Base-by-base conservation (phyloP, 2,329 filamentous ascomycete species). In the Berkeleyomyces rouxiae region DNA sequence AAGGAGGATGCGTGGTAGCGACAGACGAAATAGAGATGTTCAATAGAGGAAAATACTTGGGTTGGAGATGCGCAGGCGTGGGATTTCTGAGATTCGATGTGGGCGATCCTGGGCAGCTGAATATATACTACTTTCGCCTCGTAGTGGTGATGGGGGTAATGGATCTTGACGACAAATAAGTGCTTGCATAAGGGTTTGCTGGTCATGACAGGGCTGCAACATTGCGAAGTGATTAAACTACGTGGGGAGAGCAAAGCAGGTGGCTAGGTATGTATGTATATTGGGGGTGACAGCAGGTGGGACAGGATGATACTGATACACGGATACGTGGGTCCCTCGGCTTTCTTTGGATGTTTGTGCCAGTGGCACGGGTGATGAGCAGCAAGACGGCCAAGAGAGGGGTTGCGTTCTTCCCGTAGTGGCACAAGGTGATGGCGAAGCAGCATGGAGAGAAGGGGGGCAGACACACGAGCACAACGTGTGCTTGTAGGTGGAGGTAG, bases 141-240 rank as follows among this genome's bases (percentile, higher is more conserved):
- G 9, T 55, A 55, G 4, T 31, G 4, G 49, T 36, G 6, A 53
- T 13, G 16, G 49, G 23, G 10, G 16, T 31, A 36, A 3, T 2
- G 33, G 4, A 11, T 39, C 11, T 23, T 51, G n/a, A 39, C 23
- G 9, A 23, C 42, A 23, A 39, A 43, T 63, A 59, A 64, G 62
- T 64, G 62, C 51, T 42, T 64, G 62, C 62, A 64, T 64, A 58
- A 64, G 62, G 62, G 61, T 64, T 61, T 64, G 33, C 62, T 58
- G 62, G 58, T 51, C 61, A 37, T 51, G 16, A 61, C 58, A 37
- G 43, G 10, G 55, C 37, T 42, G 16, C 23, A 23, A 23, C 23
- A 23, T 23, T 23, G 2, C 23, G 23, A 23, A 23, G 23, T 23
- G 23, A 23, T 23, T 23, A 23, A 23, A 23, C 23, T 23, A 23